Percentiles rank a stretch among this genome's conserved stretches.
Evolutionary conservation across 2,329 filamentous ascomycete species (phyloP).

Genomic region (Iodosphaeria phyllophila): DNA sequence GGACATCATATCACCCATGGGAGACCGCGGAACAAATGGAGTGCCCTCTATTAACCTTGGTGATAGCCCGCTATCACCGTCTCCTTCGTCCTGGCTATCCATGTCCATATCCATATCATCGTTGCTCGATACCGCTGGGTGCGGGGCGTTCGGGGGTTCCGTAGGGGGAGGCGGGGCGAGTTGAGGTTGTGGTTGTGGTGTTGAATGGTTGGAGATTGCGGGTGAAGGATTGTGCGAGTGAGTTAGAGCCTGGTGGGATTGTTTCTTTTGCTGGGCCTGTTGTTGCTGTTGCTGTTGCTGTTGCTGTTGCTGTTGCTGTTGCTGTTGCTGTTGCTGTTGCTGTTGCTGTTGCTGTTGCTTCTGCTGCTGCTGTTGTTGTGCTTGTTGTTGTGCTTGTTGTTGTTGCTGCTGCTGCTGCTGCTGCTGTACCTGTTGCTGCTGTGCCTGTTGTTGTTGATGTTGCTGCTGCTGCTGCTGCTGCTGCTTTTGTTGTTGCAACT

Average conservation of each 20-base stretch:
- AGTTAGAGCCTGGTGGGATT: conserved; percentile 8
- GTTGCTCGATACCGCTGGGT: conserved; percentile 20
- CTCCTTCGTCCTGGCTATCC: conserved; percentile 27
- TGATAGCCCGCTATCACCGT: conserved; percentile 24
- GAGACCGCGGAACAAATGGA: conserved; percentile 31
- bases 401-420: conserved; percentile 1
- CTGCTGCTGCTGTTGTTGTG: conserved; percentile 6
- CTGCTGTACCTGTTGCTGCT: not conserved
- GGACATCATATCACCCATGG: conserved; percentile 41
- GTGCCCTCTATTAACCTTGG: conserved; percentile 28
- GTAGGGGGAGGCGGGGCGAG: conserved; percentile 15
- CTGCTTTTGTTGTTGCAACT: conserved; percentile 11
- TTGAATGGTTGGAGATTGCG: conserved; percentile 11
- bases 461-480: conserved; percentile 9
- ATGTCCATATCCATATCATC: conserved; percentile 35
- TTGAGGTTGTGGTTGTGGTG: conserved; percentile 11
- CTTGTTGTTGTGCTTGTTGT: conserved; percentile 6
- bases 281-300: conserved; percentile 14
- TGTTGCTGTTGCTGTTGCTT: conserved; percentile 9
- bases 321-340: conserved; percentile 7
- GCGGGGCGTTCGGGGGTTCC: conserved; percentile 9
- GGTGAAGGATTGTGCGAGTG: too few relatives aligned
- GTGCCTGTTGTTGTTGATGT: conserved; percentile 2
- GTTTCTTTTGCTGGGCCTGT: conserved; percentile 9
- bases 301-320: conserved; percentile 8